Evolutionary conservation across 2,329 filamentous ascomycete genomes (phyloP).

Genomic region (Coniochaeta sp.): DNA sequence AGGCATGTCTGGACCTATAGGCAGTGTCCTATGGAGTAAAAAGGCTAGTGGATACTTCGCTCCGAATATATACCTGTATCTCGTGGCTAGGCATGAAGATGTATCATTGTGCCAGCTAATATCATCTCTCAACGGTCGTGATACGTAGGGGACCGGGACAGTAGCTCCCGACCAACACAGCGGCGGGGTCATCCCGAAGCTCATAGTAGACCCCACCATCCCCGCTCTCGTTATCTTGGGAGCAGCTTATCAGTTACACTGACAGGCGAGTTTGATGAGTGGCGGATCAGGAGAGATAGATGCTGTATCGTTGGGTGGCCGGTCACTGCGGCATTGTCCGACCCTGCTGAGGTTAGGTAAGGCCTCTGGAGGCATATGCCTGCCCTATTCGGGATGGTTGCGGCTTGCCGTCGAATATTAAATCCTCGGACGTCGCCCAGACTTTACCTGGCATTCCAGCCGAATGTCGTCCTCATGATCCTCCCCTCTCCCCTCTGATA

Average conservation of each 20-base stretch:
- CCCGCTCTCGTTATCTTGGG: background rate
- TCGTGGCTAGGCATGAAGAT: background rate
- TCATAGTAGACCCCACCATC: background rate
- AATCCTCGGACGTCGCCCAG: background rate
- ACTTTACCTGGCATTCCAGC: background rate
- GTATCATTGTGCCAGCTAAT: background rate
- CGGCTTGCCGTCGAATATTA: background rate
- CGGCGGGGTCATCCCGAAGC: background rate
- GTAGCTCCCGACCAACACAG: background rate
- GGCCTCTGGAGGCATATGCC: background rate
- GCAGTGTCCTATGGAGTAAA: too few relatives aligned
- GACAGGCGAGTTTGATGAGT: background rate
- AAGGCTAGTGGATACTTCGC: too few relatives aligned
- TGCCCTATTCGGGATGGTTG: background rate
- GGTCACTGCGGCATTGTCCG: background rate
- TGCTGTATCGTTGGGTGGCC: background rate
- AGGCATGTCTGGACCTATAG: too few relatives aligned
- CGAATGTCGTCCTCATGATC: background rate
- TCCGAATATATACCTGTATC: background rate
- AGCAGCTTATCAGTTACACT: background rate
- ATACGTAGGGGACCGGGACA: background rate
- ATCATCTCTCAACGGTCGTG: background rate
- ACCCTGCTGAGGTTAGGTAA: background rate
- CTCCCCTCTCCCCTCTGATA: background rate
- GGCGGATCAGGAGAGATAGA: background rate